Evolutionary conservation across 495 filamentous ascomycete genomes (phyloP), one percentile per base, ranked within the genome.

Genomic region (Annulohypoxylon moriforme): DNA sequence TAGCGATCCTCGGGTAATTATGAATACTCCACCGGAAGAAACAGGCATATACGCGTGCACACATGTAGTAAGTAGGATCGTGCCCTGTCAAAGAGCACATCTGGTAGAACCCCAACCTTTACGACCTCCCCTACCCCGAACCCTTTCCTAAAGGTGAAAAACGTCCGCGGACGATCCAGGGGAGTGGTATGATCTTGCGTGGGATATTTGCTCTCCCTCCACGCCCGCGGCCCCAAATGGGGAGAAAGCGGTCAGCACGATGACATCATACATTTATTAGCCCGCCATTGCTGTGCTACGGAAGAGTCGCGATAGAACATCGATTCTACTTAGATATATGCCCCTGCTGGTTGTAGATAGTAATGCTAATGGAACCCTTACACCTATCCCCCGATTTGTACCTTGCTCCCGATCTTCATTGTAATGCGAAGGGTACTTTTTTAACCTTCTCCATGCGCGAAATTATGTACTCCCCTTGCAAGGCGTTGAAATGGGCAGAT

Each of bases 231-330:
- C 33, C 11, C 33, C 49, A 27, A 44, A 31, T 2, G 11, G 13
- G 16, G 40, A 44, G 31, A 59, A 59, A 38, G 69, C 69, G 69
- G 69, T 72, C 69, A 72, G 69, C 64, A 68, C 53, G 47, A 65
- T 72, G 69, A 72, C 64, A 59, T 72, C 69, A 72, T 68, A 18
- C 18, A 46, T 67, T 42, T 65, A 40, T 9, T 44, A 47, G 11
- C 27, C 11, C 46, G 24, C 27, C 20, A 9, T 16, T 25, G 3
- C n/a, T 16, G n/a, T 55, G 50, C 50, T 55, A 34, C 50, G 49
- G 27, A 11, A 49, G 8, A 24, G 18, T 49, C 10, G 46, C 46
- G 22, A 49, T 13, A 25, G 18, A 13, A 49, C 20, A 25, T 4
- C 8, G n/a, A n/a, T n/a, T n/a, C n/a, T n/a, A n/a, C n/a, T n/a